A percentile compares a stretch with the other conserved stretches of the same genome.
Conservation (phyloP, 1,284 basidiomycete genomes). For the Porogramme epimiltina region DNA sequence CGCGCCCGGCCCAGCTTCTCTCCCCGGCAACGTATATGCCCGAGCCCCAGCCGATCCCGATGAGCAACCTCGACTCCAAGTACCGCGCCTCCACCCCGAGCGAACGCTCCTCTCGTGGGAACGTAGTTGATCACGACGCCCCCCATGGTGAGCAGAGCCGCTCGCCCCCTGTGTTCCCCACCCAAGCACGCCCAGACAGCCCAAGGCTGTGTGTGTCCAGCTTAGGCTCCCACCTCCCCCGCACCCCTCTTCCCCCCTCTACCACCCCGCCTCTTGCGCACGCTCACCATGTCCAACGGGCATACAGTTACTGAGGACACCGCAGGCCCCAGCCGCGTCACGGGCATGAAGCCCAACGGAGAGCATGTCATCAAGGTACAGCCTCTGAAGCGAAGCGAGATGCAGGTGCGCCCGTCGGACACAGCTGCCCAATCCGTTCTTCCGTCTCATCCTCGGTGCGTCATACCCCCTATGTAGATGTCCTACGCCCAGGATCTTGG, state of each 20-base stretch:
- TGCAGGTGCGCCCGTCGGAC: constrained; percentile 61
- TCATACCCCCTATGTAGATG: constrained; percentile 47
- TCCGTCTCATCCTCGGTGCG: constrained; percentile 22
- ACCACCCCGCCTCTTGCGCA: constrained; percentile 7
- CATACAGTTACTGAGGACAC: constrained; percentile 41
- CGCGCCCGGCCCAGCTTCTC: neutral
- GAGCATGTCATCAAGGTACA: constrained; percentile 66
- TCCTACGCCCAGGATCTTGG: constrained; percentile 91
- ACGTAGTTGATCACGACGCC: constrained; percentile 79
- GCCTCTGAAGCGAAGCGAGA: constrained; percentile 80
- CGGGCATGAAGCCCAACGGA: constrained; percentile 32
- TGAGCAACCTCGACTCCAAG: constrained; percentile 29
- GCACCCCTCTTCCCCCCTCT: constrained; percentile 10
- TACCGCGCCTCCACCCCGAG: constrained; percentile 28
- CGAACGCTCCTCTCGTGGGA: constrained; percentile 44
- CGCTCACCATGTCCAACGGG: constrained; percentile 15
- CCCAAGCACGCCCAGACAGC: too few relatives aligned
- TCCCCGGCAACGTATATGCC: neutral
- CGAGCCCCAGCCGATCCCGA: constrained; percentile 5
- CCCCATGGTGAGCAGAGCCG: constrained; percentile 54
- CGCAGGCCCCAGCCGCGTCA: constrained; percentile 16
- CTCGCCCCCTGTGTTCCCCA: neutral
- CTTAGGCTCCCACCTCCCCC: neutral
- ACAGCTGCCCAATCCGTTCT: constrained; percentile 7
- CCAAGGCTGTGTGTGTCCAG: constrained; percentile 1